Conservation (phyloP, 805 yeast genomes). For the Yarrowia sp. region DNA sequence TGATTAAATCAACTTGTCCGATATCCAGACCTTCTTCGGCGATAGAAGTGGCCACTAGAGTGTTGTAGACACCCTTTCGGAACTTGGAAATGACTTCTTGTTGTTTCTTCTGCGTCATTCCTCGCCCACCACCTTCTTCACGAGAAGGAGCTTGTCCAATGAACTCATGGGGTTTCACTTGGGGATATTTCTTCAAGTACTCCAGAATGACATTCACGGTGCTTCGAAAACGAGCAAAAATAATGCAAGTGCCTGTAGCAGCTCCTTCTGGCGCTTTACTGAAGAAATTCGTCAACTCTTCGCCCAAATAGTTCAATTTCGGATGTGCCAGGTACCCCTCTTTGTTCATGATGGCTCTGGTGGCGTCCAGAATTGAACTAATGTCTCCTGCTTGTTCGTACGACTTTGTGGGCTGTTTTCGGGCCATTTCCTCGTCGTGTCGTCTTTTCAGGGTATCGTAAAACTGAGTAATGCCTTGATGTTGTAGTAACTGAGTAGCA, state of each 20-base stretch:
- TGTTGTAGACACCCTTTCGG: constrained; percentile 73
- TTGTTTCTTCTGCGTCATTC: constrained; percentile 91
- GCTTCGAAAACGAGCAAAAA: constrained; percentile 88
- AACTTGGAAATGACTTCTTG: constrained; percentile 78
- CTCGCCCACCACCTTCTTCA: constrained; percentile 55
- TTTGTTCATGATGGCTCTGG: constrained; percentile 4
- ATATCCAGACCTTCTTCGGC: constrained; percentile 99
- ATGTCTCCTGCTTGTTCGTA: constrained; percentile 51
- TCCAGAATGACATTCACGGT: constrained; percentile 88
- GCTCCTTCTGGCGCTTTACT: constrained; percentile 44
- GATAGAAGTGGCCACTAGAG: constrained; percentile 92
- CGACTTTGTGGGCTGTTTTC: constrained; percentile 43
- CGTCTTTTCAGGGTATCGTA: constrained; percentile 64
- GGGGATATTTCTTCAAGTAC: constrained; percentile 51
- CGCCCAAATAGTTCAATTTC: constrained; percentile 66
- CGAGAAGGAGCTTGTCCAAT: constrained; percentile 79
- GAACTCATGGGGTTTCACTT: constrained; percentile 77
- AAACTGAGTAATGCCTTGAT: constrained; percentile 84
- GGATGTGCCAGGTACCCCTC: constrained; percentile 65
- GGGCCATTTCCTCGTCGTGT: constrained; percentile 42
- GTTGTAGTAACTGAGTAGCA: constrained; percentile 58
- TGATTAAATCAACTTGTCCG: constrained; percentile 94
- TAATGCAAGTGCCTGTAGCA: constrained; percentile 67
- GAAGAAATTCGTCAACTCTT: constrained; percentile 66
- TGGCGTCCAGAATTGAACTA: constrained; percentile 1